A percentile compares a stretch with the other conserved stretches of the same genome.
phyloP scores from a whole-genome alignment of 768 basidiomycete species.

The Gloeophyllum trabeum region DNA sequence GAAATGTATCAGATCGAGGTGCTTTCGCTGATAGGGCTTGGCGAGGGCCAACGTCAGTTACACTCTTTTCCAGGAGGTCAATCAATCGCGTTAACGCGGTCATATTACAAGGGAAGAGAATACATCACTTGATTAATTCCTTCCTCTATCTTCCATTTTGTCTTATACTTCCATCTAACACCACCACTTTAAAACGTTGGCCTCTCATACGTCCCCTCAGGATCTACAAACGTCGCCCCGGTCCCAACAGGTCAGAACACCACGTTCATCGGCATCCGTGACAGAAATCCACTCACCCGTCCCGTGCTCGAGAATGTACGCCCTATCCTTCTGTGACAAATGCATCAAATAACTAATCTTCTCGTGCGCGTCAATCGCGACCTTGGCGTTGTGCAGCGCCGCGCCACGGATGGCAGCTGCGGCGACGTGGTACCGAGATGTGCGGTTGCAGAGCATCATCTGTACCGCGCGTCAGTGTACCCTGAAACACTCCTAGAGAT shows the following conservation, averaged over 20 bases:
- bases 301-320: slow-evolving; percentile 51
- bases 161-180: no score
- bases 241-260: neutral
- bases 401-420: slow-evolving; percentile 47
- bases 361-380: slow-evolving; percentile 49
- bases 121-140: no score
- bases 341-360: slow-evolving; percentile 48
- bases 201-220: slow-evolving; percentile 16
- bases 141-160: no score
- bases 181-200: slow-evolving; percentile 9
- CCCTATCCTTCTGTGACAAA: slow-evolving; percentile 44
- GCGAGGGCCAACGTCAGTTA: no score
- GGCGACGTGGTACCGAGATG: slow-evolving; percentile 59
- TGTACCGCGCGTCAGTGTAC: slow-evolving; percentile 12
- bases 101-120: no score
- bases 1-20: no score
- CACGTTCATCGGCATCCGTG: no score
- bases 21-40: no score
- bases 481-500: neutral
- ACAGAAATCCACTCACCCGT: slow-evolving; percentile 32
- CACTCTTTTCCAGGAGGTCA: no score
- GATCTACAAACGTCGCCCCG: slow-evolving; percentile 13
- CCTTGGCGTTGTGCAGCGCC: slow-evolving; percentile 35
- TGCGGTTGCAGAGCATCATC: slow-evolving; percentile 70
- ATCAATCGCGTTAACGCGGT: no score